phyloP scores from a whole-genome alignment of 306 rosid species.

The Glycine soja region DNA sequence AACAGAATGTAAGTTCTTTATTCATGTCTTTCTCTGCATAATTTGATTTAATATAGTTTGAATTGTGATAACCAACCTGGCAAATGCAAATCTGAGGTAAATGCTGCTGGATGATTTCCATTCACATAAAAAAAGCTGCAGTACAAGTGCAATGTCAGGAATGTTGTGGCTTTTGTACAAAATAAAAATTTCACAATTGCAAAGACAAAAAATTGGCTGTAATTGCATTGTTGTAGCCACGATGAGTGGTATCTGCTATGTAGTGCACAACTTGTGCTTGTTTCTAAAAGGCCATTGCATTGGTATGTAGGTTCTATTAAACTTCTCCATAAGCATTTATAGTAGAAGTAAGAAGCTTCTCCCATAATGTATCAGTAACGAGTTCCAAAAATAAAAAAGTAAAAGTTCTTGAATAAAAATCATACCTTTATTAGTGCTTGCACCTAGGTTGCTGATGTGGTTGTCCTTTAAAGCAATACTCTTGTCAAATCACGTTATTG shows the following conservation, averaged over 20 bases:
- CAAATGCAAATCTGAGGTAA: slow-evolving; percentile 21
- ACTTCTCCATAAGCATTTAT: too few relatives aligned
- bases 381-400: background rate
- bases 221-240: background rate
- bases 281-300: slow-evolving; percentile 14
- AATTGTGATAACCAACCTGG: background rate
- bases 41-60: background rate
- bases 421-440: too few relatives aligned
- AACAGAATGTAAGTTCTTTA: slow-evolving; percentile 61
- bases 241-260: background rate
- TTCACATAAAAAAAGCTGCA: slow-evolving; percentile 10
- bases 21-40: slow-evolving; percentile 17
- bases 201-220: slow-evolving; percentile 2
- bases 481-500: background rate
- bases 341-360: too few relatives aligned
- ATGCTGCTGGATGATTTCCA: slow-evolving; percentile 7
- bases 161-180: slow-evolving; percentile 12
- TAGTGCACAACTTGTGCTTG: slow-evolving; percentile 17
- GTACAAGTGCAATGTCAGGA: background rate
- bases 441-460: slow-evolving; percentile 1
- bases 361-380: too few relatives aligned
- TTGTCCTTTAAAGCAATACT: background rate
- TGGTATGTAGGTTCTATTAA: too few relatives aligned
- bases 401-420: background rate
- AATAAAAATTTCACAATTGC: background rate